Evolutionary conservation across 805 yeast genomes (phyloP).

Genomic region (Ogataea sp.): DNA sequence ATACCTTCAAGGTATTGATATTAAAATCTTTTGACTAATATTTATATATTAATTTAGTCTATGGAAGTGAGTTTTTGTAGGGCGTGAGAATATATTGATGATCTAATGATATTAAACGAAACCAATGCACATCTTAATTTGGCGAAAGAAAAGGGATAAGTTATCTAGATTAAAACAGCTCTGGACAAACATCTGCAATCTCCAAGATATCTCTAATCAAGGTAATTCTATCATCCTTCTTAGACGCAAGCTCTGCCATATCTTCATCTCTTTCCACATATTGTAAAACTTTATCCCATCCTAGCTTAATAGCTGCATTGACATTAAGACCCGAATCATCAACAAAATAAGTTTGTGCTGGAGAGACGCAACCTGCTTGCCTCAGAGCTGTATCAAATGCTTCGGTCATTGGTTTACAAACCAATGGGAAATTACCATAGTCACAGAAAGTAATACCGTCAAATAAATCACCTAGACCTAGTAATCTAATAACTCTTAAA

Average conservation of each 20-base stretch:
- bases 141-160: too few relatives aligned
- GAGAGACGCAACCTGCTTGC: slow-evolving; percentile 49
- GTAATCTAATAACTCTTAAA: slow-evolving; percentile 61
- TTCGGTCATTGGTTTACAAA: slow-evolving; percentile 82
- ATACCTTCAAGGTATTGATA: too few relatives aligned
- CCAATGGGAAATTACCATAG: slow-evolving; percentile 58
- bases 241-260: slow-evolving; percentile 27
- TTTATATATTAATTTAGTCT: too few relatives aligned
- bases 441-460: slow-evolving; percentile 95
- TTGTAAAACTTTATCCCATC: slow-evolving; percentile 67
- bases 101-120: too few relatives aligned
- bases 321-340: slow-evolving; percentile 85
- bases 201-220: slow-evolving; percentile 53
- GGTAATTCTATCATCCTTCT: slow-evolving; percentile 29
- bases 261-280: slow-evolving; percentile 66
- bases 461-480: slow-evolving; percentile 88
- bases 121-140: too few relatives aligned
- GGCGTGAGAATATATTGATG: too few relatives aligned
- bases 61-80: too few relatives aligned
- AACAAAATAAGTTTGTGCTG: slow-evolving; percentile 57
- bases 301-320: slow-evolving; percentile 60
- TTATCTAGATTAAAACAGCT: slow-evolving; percentile 30
- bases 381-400: slow-evolving; percentile 59
- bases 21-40: too few relatives aligned
- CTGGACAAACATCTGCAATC: slow-evolving; percentile 41